phyloP scores from a whole-genome alignment of 148 eudicot species.

The Simmondsia chinensis region DNA sequence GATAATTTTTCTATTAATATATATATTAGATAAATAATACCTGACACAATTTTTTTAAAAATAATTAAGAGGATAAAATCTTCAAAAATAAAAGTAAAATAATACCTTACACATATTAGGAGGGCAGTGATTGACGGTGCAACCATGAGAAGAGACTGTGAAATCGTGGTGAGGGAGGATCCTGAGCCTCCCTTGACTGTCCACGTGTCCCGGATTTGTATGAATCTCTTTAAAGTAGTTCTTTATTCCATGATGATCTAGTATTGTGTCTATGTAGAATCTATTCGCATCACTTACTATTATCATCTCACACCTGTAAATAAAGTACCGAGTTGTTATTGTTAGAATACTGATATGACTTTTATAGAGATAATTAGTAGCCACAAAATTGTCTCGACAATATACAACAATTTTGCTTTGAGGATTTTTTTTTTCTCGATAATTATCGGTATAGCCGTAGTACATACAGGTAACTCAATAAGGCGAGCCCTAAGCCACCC shows the following conservation, averaged over 20 bases:
- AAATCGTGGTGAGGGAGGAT: conserved; percentile 59
- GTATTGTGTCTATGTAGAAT: conserved; percentile 72
- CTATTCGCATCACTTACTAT: conserved; percentile 79
- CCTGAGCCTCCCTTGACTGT: conserved; percentile 55
- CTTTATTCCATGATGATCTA: conserved; percentile 47
- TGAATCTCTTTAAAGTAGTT: conserved; percentile 64
- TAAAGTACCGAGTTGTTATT: no score
- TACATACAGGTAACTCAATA: no score
- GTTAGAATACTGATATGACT: no score
- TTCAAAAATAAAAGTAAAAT: not conserved
- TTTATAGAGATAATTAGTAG: no score
- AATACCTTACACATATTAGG: conserved; percentile 98
- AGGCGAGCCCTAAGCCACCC: no score
- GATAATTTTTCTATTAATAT: no score
- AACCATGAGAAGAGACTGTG: conserved; percentile 47
- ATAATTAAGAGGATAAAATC: not conserved
- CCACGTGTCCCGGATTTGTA: conserved; percentile 58
- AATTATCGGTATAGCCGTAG: no score
- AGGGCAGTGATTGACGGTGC: conserved; percentile 67
- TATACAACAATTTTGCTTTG: no score
- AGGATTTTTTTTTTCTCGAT: no score
- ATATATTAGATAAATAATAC: not conserved
- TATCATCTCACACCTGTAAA: conserved; percentile 68
- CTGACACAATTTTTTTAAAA: not conserved
- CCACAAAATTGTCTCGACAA: no score